Percentiles rank a stretch among this genome's conserved stretches.
These are phyloP conservation scores for Baorangia bicolor DNA, from an alignment of 768 basidiomycete species.

Conservation along the genomic window DNA sequence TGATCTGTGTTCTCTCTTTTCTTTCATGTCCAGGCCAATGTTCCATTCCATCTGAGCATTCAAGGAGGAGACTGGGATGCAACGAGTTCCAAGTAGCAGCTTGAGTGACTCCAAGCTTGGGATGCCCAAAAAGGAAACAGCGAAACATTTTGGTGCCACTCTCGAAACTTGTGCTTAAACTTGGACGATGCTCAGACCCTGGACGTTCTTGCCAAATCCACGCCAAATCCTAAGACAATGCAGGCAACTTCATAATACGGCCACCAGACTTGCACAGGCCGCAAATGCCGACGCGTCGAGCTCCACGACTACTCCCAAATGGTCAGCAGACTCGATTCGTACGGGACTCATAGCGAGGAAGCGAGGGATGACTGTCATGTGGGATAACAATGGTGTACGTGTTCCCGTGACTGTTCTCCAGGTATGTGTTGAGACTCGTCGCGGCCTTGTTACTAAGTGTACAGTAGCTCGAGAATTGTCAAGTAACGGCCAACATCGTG, in stretches of 20 bases:
- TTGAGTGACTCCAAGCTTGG: neutral
- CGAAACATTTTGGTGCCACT: neutral
- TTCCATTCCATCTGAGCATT: conserved; percentile 67
- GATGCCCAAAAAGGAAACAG: conserved; percentile 20
- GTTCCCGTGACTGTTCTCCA: conserved; percentile 94
- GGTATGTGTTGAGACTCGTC: conserved; percentile 44
- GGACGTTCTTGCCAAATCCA: conserved; percentile 43
- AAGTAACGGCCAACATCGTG: conserved; percentile 79
- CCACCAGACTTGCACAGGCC: conserved; percentile 30
- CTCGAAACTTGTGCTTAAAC: conserved; percentile 15
- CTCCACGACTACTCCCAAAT: conserved; percentile 48
- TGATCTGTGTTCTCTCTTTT: conserved; percentile 21
- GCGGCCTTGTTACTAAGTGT: conserved; percentile 12
- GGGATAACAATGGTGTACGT: conserved; percentile 86
- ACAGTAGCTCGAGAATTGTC: conserved; percentile 77
- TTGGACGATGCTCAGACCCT: conserved; percentile 50
- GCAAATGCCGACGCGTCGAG: conserved; percentile 17
- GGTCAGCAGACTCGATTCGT: conserved; percentile 82
- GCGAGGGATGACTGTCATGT: conserved; percentile 92
- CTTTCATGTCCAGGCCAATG: conserved; percentile 63
- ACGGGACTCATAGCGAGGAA: conserved; percentile 94
- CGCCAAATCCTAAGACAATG: conserved; percentile 32
- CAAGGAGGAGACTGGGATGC: conserved; percentile 6
- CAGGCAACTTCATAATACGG: conserved; percentile 46
- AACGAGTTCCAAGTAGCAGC: conserved; percentile 29